A percentile compares a stretch with the other conserved stretches of the same genome.
Conservation (phyloP, 768 basidiomycete genomes). For the Mycena rebaudengoi region DNA sequence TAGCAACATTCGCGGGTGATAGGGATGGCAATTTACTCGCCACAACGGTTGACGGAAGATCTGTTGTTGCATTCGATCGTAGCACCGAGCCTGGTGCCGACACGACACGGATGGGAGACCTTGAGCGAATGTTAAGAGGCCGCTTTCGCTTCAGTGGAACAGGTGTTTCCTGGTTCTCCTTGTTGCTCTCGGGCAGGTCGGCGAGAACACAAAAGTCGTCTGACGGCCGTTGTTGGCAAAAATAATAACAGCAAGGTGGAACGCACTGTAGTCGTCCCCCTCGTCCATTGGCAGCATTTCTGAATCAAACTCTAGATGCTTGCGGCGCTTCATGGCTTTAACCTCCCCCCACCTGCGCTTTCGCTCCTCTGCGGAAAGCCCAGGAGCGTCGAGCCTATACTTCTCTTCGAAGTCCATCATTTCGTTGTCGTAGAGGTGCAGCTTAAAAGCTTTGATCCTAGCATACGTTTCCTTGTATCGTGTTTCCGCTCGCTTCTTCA, state of each 20-base stretch:
- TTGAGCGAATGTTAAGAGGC: background rate
- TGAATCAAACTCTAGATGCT: no score
- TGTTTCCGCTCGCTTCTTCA: constrained; percentile 20
- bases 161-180: constrained; percentile 23
- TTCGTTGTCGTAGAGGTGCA: constrained; percentile 1
- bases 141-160: constrained; percentile 3
- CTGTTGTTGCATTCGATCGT: background rate
- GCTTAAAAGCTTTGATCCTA: background rate
- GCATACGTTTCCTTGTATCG: constrained; percentile 16
- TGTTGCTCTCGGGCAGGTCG: constrained; percentile 12
- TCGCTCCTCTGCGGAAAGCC: no score
- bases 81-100: background rate
- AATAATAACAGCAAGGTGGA: background rate
- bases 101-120: background rate
- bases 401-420: constrained; percentile 5
- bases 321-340: no score
- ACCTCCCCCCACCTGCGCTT: no score
- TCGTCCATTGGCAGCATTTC: no score
- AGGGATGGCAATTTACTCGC: background rate
- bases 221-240: background rate
- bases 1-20: background rate
- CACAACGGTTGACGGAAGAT: background rate
- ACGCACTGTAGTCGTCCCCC: background rate
- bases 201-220: background rate
- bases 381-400: no score